Percentiles rank a stretch among this genome's conserved stretches.
These are phyloP conservation scores for Hexamita inflata DNA, from an alignment of 208 protist genomes.

Conservation along the genomic window DNA sequence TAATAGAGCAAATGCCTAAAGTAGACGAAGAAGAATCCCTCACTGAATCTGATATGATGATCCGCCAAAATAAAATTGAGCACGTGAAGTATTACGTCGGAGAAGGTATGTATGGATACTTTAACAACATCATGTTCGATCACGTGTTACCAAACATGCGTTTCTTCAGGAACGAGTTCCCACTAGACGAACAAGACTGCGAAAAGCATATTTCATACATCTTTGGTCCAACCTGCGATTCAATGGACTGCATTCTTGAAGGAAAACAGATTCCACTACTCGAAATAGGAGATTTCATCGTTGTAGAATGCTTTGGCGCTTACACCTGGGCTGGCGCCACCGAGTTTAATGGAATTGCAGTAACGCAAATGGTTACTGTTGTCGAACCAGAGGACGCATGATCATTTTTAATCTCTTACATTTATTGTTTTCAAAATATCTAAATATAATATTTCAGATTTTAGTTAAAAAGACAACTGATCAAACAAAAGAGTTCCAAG, in stretches of 20 bases:
- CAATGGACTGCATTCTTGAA: conserved; percentile 52
- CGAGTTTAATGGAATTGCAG: conserved; percentile 60
- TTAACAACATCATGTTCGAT: conserved; percentile 65
- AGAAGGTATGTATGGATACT: conserved; percentile 64
- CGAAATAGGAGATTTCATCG: conserved; percentile 62
- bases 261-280: conserved; percentile 44
- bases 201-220: conserved; percentile 30
- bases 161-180: too few species aligned
- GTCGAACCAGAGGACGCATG: too few species aligned
- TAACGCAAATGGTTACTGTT: too few species aligned
- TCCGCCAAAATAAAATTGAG: neutral
- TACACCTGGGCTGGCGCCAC: conserved; percentile 60
- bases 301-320: conserved; percentile 62
- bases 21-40: neutral
- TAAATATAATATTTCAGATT: too few species aligned
- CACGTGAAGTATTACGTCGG: conserved; percentile 56
- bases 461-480: too few species aligned
- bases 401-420: too few species aligned
- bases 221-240: conserved; percentile 64
- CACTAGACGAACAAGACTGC: neutral
- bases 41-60: neutral
- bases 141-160: conserved; percentile 38
- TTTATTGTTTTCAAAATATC: too few species aligned
- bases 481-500: too few species aligned
- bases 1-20: too few species aligned